phyloP scores from a whole-genome alignment of 2,329 filamentous ascomycete species.

The Ampelomyces quisqualis region DNA sequence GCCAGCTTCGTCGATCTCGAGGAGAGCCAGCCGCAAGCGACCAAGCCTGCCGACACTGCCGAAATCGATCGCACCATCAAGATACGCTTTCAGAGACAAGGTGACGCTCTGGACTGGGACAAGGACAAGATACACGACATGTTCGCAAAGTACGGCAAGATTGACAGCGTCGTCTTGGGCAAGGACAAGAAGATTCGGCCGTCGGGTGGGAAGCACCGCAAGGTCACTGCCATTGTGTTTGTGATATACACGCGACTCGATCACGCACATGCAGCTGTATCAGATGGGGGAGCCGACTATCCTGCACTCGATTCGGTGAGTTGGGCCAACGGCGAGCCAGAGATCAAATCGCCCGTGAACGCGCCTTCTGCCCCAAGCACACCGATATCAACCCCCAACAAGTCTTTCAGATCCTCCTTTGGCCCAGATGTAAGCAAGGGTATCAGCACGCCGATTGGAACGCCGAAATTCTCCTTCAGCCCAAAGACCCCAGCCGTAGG shows the following conservation, averaged over 20 bases:
- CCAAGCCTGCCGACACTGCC: conserved; percentile 29
- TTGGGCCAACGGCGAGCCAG: conserved; percentile 58
- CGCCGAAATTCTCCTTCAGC: conserved; percentile 48
- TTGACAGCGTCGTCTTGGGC: conserved; percentile 57
- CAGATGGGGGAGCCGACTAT: conserved; percentile 53
- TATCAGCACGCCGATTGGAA: conserved; percentile 28
- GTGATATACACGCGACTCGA: conserved; percentile 60
- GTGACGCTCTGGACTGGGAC: conserved; percentile 47
- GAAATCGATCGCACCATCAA: conserved; percentile 61
- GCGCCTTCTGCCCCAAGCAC: conserved; percentile 30
- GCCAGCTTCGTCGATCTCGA: conserved; percentile 31
- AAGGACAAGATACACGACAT: conserved; percentile 49
- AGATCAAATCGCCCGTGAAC: conserved; percentile 39
- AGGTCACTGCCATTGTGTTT: conserved; percentile 54
- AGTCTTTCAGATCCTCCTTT: conserved; percentile 32
- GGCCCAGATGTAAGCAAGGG: conserved; percentile 20
- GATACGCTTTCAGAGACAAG: conserved; percentile 56
- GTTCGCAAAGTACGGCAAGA: conserved; percentile 57
- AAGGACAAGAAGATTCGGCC: conserved; percentile 58
- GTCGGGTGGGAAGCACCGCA: conserved; percentile 54
- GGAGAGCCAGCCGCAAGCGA: conserved; percentile 18
- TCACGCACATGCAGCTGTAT: conserved; percentile 58
- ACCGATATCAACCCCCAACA: conserved; percentile 31
- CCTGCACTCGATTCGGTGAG: conserved; percentile 54
- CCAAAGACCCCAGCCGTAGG: conserved; percentile 28